Evolutionary conservation across 352 stramenopile species (phyloP).

Genomic region (Phytophthora sojae): DNA sequence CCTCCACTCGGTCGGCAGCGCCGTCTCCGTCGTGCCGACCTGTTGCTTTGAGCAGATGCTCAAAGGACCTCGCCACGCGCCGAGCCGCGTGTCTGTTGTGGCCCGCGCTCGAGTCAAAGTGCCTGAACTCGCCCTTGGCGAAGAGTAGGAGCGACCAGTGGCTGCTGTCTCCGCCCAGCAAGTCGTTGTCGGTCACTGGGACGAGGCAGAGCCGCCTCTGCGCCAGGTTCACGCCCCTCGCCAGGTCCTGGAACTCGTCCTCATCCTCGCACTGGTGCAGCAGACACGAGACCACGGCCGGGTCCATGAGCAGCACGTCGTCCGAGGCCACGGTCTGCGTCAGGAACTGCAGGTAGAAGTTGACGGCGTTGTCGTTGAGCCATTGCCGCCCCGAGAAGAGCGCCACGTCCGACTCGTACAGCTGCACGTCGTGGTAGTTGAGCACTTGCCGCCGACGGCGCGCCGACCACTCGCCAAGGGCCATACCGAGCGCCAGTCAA

Average conservation of each 20-base stretch:
- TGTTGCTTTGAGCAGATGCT: slow-evolving; percentile 41
- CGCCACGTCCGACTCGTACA: slow-evolving; percentile 82
- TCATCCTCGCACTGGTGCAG: slow-evolving; percentile 86
- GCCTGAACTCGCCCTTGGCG: slow-evolving; percentile 44
- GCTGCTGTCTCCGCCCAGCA: slow-evolving; percentile 58
- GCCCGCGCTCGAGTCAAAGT: slow-evolving; percentile 80
- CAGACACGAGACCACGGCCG: slow-evolving; percentile 82
- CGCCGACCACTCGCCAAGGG: too few species aligned
- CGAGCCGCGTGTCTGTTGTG: slow-evolving; percentile 62
- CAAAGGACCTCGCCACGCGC: slow-evolving; percentile 51
- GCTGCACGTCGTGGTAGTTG: slow-evolving; percentile 83
- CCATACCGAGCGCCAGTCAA: too few species aligned
- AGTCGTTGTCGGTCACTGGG: slow-evolving; percentile 76
- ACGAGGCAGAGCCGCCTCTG: slow-evolving; percentile 61
- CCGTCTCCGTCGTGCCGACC: slow-evolving; percentile 18
- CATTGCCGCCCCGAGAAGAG: slow-evolving; percentile 68
- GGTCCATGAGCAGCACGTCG: slow-evolving; percentile 75
- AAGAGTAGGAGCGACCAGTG: slow-evolving; percentile 86
- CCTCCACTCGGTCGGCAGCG: slow-evolving; percentile 29
- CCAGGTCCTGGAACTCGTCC: slow-evolving; percentile 76
- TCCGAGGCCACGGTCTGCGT: slow-evolving; percentile 43
- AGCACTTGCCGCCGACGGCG: slow-evolving; percentile 48
- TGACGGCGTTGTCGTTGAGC: slow-evolving; percentile 87
- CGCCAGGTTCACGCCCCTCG: slow-evolving; percentile 46
- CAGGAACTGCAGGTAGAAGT: slow-evolving; percentile 86